phyloP scores from a whole-genome alignment of 2,329 filamentous ascomycete species.

The Ophiostoma ips region DNA sequence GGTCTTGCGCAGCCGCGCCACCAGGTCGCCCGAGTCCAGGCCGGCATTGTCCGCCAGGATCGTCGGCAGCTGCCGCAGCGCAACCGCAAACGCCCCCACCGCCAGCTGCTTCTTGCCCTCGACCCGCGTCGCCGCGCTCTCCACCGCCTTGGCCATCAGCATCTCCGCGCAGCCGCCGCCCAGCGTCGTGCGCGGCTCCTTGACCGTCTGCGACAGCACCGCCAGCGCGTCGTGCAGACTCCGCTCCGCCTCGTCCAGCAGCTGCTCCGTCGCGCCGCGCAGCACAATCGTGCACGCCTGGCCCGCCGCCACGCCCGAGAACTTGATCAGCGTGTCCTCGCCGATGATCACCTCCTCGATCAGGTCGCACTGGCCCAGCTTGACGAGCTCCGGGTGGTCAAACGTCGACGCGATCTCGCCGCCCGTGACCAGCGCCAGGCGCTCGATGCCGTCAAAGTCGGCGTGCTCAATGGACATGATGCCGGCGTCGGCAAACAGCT shows the following conservation, averaged over 20 bases:
- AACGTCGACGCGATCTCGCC: slow-evolving; percentile 97
- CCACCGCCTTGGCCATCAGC: slow-evolving; percentile 97
- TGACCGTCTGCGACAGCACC: slow-evolving; percentile 90
- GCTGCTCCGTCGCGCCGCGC: slow-evolving; percentile 88
- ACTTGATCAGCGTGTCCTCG: slow-evolving; percentile 93
- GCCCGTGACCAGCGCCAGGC: slow-evolving; percentile 84
- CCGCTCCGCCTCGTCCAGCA: slow-evolving; percentile 91
- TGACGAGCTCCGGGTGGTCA: slow-evolving; percentile 93
- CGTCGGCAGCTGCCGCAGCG: slow-evolving; percentile 83
- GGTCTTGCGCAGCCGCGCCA: slow-evolving; percentile 79
- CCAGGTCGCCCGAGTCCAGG: slow-evolving; percentile 86
- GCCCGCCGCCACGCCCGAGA: slow-evolving; percentile 88
- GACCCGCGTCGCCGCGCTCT: slow-evolving; percentile 81
- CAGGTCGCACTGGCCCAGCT: slow-evolving; percentile 84
- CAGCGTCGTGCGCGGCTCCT: slow-evolving; percentile 84
- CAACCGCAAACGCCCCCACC: slow-evolving; percentile 76
- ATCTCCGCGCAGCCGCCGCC: slow-evolving; percentile 96
- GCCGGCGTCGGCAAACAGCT: slow-evolving; percentile 92
- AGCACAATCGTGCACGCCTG: slow-evolving; percentile 94
- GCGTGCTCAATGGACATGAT: slow-evolving; percentile 99
- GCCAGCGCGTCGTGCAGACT: slow-evolving; percentile 92
- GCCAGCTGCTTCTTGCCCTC: slow-evolving; percentile 95
- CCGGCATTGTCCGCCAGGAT: slow-evolving; percentile 97
- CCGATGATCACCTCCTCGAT: slow-evolving; percentile 98
- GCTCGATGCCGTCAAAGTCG: slow-evolving; percentile 96